Evolutionary conservation across 164 flowering plant genomes (phyloP).

Genomic region (Macadamia tetraphylla): DNA sequence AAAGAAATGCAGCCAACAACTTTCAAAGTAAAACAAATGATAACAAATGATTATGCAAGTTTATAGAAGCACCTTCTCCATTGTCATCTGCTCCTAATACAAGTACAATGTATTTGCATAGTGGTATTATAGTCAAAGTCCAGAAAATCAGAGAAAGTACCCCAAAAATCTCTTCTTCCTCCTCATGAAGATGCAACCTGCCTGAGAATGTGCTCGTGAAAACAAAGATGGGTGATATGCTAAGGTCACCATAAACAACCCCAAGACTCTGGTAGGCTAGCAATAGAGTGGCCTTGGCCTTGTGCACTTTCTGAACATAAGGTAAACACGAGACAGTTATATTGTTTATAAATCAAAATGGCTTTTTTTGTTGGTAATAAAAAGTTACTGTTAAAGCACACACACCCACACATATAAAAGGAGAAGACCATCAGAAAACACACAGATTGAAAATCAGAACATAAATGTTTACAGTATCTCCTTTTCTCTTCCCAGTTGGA

Average conservation of each 20-base stretch:
- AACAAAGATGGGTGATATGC: constrained; percentile 36
- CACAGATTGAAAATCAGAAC: background rate
- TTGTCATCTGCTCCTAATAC: constrained; percentile 41
- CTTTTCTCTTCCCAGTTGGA: too few species aligned
- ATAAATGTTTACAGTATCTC: too few species aligned
- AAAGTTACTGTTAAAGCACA: background rate
- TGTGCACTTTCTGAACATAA: constrained; percentile 18
- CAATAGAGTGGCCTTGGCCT: constrained; percentile 14
- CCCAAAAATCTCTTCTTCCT: constrained; percentile 28
- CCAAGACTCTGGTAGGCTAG: constrained; percentile 43
- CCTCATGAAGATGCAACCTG: constrained; percentile 15
- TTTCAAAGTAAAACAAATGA: too few species aligned
- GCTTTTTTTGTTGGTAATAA: background rate
- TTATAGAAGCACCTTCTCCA: constrained; percentile 32
- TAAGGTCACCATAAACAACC: constrained; percentile 39
- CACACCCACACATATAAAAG: background rate
- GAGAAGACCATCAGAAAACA: background rate
- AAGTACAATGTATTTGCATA: constrained; percentile 32
- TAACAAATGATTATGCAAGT: background rate
- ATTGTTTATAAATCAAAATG: background rate
- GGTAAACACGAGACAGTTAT: background rate
- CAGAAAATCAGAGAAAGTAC: constrained; percentile 37
- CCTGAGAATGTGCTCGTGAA: constrained; percentile 35
- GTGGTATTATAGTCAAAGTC: constrained; percentile 39
- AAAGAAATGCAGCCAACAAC: constrained; percentile 2